Conservation (phyloP, 2,329 filamentous ascomycete genomes). For the Arthrinium puccinioides region DNA sequence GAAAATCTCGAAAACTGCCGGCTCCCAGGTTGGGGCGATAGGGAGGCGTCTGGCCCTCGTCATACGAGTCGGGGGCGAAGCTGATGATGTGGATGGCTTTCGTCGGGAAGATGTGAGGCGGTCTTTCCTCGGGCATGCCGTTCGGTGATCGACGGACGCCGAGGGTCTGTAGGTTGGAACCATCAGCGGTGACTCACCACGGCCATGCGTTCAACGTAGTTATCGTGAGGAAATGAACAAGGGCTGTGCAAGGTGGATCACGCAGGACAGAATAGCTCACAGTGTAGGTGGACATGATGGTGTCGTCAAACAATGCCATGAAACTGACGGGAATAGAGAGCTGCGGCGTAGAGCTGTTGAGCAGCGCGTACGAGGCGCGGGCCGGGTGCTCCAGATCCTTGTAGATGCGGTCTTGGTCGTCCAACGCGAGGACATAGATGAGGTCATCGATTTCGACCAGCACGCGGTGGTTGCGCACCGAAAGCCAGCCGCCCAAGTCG, state of each 20-base stretch:
- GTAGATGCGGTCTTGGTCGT: constrained; percentile 22
- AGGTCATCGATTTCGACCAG: constrained; percentile 35
- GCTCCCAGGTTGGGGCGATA: too few relatives aligned
- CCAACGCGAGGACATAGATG: constrained; percentile 32
- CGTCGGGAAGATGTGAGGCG: constrained; percentile 6
- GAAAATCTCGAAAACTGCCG: too few relatives aligned
- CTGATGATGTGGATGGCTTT: constrained; percentile 10
- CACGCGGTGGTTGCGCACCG: constrained; percentile 30
- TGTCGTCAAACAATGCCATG: constrained; percentile 38
- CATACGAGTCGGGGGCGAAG: too few relatives aligned
- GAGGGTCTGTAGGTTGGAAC: too few relatives aligned
- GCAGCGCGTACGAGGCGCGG: constrained; percentile 18
- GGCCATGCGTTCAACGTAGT: too few relatives aligned
- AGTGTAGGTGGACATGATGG: constrained; percentile 36
- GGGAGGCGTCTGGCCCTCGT: too few relatives aligned
- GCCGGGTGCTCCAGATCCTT: constrained; percentile 9
- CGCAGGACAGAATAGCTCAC: neutral
- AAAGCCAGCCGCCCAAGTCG: constrained; percentile 38
- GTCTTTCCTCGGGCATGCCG: neutral
- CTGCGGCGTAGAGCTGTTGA: constrained; percentile 10
- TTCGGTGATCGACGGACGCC: constrained; percentile 1
- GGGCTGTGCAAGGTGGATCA: neutral
- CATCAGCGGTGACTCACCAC: too few relatives aligned
- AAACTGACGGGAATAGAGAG: constrained; percentile 32
- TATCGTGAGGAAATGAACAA: too few relatives aligned